Base-by-base conservation (phyloP, 805 yeast species). In the Barnettozyma pratensis region DNA sequence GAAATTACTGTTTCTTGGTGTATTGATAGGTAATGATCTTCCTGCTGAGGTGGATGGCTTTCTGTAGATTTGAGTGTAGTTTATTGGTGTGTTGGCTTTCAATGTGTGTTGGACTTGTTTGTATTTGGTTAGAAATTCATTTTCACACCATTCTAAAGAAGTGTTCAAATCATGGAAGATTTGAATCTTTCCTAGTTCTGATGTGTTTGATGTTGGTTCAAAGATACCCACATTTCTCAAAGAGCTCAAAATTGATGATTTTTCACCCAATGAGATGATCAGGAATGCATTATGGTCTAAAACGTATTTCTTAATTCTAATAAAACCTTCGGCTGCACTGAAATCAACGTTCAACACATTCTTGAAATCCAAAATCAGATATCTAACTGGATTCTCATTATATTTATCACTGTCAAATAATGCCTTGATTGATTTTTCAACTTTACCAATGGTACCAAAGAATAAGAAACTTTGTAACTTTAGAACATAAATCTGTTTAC, bases 131-230 rank as follows among this genome's bases (percentile, higher is more conserved):
- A 94, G 73, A 57, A 91, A 89, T 57, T 85, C 83, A 67, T 94
- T 92, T 65, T 94, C 99, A 71, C 97, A 89, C 96, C 96, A 92
- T 66, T 94, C 98, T 39, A 94, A 74, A 0, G 96, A 96, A 47
- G 85, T 78, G 62, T 94, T 94, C 57, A 94, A 74, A 46, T 87
- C 85, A 47, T 77, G 78, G 62, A 90, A 92, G 40, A 91, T 73
- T 56, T 81, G 82, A 4, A 50, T 81, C 78, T 63, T 64, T 6
- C 49, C 49, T 4, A 60, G 53, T 6, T 57, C 57, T 29, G 70
- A 74, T 14, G 72, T 67, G 41, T 73, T 66, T 32, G 64, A 69
- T 28, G 41, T 37, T 19, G 42, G 40, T 47, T 74, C 77, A 28
- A 70, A 81, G 25, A 92, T 68, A 1, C 96, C 96, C 12, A 94